These are phyloP conservation scores for Camellia lanceoleosa DNA, from an alignment of 148 eudicot genomes.

Conservation along the genomic window DNA sequence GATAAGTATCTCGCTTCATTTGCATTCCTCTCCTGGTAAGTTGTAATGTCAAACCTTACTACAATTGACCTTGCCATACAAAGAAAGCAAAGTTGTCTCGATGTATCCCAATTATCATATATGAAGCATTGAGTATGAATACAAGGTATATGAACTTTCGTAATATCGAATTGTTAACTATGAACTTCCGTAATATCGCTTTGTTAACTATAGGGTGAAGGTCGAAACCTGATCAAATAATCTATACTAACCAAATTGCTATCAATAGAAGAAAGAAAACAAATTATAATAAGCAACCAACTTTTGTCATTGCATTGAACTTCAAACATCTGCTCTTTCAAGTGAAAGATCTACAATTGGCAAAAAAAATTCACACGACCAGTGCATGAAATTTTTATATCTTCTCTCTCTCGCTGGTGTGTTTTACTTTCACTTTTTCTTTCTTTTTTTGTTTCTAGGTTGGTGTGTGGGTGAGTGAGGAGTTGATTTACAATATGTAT, in stretches of 20 bases:
- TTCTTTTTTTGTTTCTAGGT: background rate
- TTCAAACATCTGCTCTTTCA: background rate
- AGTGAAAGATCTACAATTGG: background rate
- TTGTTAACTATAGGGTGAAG: background rate
- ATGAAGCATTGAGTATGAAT: background rate
- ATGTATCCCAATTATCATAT: background rate
- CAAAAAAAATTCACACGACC: background rate
- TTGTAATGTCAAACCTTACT: background rate
- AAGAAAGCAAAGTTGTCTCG: background rate
- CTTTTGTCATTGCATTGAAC: background rate
- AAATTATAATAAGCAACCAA: background rate
- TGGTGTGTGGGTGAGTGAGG: background rate
- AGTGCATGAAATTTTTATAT: background rate
- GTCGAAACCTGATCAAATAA: background rate
- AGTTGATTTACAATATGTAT: no score
- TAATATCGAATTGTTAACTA: background rate
- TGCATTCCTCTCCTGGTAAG: no score
- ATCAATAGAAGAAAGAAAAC: background rate
- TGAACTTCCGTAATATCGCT: no score
- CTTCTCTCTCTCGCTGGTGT: background rate
- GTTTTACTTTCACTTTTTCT: background rate
- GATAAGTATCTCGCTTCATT: background rate
- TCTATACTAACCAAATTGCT: background rate
- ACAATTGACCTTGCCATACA: background rate
- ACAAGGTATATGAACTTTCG: background rate